Evolutionary conservation across 805 yeast genomes (phyloP).

Genomic region (Metschnikowia amazonensis): DNA sequence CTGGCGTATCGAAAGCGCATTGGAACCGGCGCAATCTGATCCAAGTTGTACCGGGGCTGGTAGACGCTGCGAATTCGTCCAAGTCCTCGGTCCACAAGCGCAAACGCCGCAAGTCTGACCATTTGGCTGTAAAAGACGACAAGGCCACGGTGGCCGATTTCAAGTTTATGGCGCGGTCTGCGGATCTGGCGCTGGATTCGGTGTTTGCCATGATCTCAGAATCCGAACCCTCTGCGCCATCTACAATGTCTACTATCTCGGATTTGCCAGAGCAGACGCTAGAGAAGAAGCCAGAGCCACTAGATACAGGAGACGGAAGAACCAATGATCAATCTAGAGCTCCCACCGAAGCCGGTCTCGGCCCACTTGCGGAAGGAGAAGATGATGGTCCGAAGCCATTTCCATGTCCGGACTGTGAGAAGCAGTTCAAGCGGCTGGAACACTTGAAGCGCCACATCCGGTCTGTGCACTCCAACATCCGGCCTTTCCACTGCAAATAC

Average conservation of each 20-base stretch:
- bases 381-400: constrained; percentile 23
- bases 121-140: background rate
- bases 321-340: background rate
- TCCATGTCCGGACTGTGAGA: constrained; percentile 41
- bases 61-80: background rate
- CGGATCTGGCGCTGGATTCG: background rate
- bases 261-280: background rate
- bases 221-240: background rate
- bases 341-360: background rate
- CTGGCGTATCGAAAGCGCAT: constrained; percentile 19
- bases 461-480: constrained; percentile 42
- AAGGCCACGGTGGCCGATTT: constrained; percentile 7
- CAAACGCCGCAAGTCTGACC: constrained; percentile 13
- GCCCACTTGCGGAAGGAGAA: constrained; percentile 1
- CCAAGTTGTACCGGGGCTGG: constrained; percentile 10
- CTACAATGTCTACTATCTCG: background rate
- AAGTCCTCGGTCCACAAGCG: constrained; percentile 12
- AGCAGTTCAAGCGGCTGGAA: constrained; percentile 42
- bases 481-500: constrained; percentile 44
- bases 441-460: constrained; percentile 42
- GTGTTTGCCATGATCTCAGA: constrained; percentile 5
- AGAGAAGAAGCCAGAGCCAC: background rate
- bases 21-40: constrained; percentile 17
- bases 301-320: background rate
- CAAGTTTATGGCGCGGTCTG: background rate